Conservation (phyloP, 331 rosid species). For the Quercus tomentella region DNA sequence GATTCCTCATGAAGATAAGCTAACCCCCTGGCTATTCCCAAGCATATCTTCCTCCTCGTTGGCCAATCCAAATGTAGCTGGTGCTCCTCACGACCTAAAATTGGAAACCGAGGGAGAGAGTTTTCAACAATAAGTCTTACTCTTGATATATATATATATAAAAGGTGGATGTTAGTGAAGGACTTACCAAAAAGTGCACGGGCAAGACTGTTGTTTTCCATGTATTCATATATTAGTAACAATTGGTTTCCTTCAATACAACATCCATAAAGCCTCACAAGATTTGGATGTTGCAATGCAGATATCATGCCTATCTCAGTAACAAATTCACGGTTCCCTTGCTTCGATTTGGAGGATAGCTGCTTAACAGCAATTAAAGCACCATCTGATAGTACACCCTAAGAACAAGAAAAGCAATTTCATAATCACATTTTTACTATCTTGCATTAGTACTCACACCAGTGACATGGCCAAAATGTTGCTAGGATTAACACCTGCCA, state of each 20-base stretch:
- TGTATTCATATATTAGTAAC: constrained; percentile 35
- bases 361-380: constrained; percentile 42
- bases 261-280: constrained; percentile 46
- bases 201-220: constrained; percentile 48
- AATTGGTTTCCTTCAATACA: constrained; percentile 44
- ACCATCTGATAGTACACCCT: constrained; percentile 37
- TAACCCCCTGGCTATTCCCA: constrained; percentile 50
- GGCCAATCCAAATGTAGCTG: constrained; percentile 33
- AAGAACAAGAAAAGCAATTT: neutral
- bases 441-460: neutral
- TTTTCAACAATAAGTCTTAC: neutral
- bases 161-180: neutral
- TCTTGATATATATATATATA: neutral
- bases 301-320: constrained; percentile 51
- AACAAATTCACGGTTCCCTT: constrained; percentile 49
- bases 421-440: neutral
- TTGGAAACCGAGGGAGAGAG: neutral
- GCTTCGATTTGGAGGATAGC: constrained; percentile 40
- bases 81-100: constrained; percentile 19
- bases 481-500: neutral
- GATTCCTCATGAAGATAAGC: constrained; percentile 51
- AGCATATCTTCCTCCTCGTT: constrained; percentile 31
- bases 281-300: constrained; percentile 40
- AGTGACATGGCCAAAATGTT: neutral
- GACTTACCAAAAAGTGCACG: constrained; percentile 39